A percentile compares a stretch with the other conserved stretches of the same genome.
These are phyloP conservation scores for Ceratocystis huliohia DNA, from an alignment of 2,329 filamentous ascomycete genomes.

Conservation along the genomic window DNA sequence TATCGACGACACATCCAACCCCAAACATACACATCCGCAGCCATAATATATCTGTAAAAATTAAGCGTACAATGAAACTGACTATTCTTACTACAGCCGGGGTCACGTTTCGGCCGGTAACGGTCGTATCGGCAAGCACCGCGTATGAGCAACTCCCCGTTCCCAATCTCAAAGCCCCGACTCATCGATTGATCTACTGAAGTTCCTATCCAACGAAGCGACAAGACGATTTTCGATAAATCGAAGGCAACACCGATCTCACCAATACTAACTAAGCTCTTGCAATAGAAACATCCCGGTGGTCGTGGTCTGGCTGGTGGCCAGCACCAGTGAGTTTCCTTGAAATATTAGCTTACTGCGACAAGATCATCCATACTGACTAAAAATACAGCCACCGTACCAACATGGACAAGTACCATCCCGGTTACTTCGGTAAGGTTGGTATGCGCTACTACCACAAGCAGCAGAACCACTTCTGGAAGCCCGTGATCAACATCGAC, in stretches of 20 bases:
- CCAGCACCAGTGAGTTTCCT: slow-evolving; percentile 60
- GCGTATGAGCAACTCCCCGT: slow-evolving; percentile 28
- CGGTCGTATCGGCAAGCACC: slow-evolving; percentile 97
- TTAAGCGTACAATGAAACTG: slow-evolving; percentile 24
- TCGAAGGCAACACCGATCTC: not conserved
- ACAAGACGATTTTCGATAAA: slow-evolving; percentile 3
- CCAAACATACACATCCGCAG: slow-evolving; percentile 11
- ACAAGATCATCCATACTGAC: slow-evolving; percentile 12
- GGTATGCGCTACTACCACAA: slow-evolving; percentile 97
- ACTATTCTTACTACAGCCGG: slow-evolving; percentile 47
- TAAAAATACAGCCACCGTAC: slow-evolving; percentile 19
- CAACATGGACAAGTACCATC: slow-evolving; percentile 57
- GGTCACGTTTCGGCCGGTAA: slow-evolving; percentile 97
- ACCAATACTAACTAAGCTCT: slow-evolving; percentile 15
- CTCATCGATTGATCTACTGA: slow-evolving; percentile 2
- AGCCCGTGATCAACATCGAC: slow-evolving; percentile 96
- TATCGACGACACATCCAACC: slow-evolving; percentile 12
- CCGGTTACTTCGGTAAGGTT: slow-evolving; percentile 98
- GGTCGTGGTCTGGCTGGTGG: slow-evolving; percentile 89
- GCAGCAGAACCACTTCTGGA: slow-evolving; percentile 92
- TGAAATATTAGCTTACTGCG: not conserved
- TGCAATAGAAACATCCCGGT: slow-evolving; percentile 56
- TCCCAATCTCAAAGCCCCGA: not conserved
- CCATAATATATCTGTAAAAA: slow-evolving; percentile 4
- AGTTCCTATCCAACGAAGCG: not conserved